Evolutionary conservation across 2,329 filamentous ascomycete species (phyloP).

Genomic region (Pezicula carpinea): DNA sequence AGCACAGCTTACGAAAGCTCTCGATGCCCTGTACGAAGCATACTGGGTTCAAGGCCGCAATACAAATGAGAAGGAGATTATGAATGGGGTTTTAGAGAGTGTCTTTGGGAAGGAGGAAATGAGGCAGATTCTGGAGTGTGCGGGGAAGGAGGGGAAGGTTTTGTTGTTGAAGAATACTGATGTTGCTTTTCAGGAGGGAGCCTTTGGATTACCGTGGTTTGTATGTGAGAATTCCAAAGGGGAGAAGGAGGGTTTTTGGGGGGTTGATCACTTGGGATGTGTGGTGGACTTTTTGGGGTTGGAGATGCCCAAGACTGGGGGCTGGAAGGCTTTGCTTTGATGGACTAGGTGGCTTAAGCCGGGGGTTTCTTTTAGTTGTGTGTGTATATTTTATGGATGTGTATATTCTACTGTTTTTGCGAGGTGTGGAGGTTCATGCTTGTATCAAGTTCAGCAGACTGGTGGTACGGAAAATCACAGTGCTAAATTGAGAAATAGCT

Average conservation of each 20-base stretch:
- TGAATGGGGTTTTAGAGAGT: conserved; percentile 33
- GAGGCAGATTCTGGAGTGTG: conserved; percentile 19
- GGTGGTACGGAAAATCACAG: too few species aligned
- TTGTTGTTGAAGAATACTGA: conserved; percentile 44
- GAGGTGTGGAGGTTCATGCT: too few species aligned
- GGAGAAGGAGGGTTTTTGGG: conserved; percentile 52
- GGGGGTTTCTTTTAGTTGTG: too few species aligned
- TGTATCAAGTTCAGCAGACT: too few species aligned
- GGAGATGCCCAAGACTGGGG: conserved; percentile 29
- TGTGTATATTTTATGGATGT: too few species aligned
- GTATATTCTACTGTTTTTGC: too few species aligned
- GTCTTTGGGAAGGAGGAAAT: conserved; percentile 41
- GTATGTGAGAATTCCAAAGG: conserved; percentile 49
- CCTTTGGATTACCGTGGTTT: conserved; percentile 59
- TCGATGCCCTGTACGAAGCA: conserved; percentile 20
- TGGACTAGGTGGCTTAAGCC: too few species aligned
- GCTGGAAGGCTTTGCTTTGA: conserved; percentile 23
- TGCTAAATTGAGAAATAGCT: too few species aligned
- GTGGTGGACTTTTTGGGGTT: conserved; percentile 48
- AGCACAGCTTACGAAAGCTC: conserved; percentile 13
- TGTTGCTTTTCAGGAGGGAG: conserved; percentile 44
- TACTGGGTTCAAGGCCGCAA: conserved; percentile 20
- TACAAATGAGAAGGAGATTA: conserved; percentile 17
- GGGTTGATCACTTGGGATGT: conserved; percentile 55
- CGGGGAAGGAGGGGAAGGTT: conserved; percentile 21